phyloP scores from a whole-genome alignment of 768 basidiomycete species.

The Floccularia luteovirens region DNA sequence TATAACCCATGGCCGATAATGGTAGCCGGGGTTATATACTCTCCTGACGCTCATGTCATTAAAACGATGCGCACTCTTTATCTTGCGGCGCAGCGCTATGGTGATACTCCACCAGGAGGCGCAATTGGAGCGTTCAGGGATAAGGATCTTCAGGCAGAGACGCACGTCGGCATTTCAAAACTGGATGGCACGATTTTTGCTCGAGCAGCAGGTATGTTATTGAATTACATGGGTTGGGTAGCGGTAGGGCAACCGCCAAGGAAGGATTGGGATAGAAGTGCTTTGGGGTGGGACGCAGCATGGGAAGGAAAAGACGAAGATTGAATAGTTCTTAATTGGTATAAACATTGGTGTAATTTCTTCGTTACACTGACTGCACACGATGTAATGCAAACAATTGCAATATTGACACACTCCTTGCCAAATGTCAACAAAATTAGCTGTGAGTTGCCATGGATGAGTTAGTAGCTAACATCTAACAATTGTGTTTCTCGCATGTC shows the following conservation, averaged over 20 bases:
- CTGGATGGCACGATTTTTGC: conserved; percentile 54
- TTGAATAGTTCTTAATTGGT: too few relatives aligned
- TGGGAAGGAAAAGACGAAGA: too few relatives aligned
- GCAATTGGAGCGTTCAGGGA: conserved; percentile 33
- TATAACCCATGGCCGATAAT: conserved; percentile 49
- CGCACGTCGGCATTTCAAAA: conserved; percentile 29
- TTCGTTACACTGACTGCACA: too few relatives aligned
- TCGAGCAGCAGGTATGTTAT: conserved; percentile 46
- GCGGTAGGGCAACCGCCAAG: conserved; percentile 39
- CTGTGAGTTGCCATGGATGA: too few relatives aligned
- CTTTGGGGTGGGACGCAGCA: conserved; percentile 53
- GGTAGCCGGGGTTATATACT: conserved; percentile 34
- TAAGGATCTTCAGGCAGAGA: conserved; percentile 29
- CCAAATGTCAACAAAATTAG: too few relatives aligned
- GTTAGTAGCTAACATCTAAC: too few relatives aligned
- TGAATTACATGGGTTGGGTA: conserved; percentile 52
- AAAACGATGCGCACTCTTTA: conserved; percentile 43
- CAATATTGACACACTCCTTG: too few relatives aligned
- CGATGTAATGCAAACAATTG: too few relatives aligned
- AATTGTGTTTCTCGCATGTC: too few relatives aligned
- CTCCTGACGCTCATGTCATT: conserved; percentile 42
- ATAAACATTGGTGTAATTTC: too few relatives aligned
- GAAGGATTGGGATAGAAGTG: conserved; percentile 45
- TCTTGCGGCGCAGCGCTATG: conserved; percentile 41
- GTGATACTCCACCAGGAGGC: conserved; percentile 27